These are phyloP conservation scores for Sclerospora graminicola DNA, from an alignment of 352 stramenopile genomes.

Conservation along the genomic window DNA sequence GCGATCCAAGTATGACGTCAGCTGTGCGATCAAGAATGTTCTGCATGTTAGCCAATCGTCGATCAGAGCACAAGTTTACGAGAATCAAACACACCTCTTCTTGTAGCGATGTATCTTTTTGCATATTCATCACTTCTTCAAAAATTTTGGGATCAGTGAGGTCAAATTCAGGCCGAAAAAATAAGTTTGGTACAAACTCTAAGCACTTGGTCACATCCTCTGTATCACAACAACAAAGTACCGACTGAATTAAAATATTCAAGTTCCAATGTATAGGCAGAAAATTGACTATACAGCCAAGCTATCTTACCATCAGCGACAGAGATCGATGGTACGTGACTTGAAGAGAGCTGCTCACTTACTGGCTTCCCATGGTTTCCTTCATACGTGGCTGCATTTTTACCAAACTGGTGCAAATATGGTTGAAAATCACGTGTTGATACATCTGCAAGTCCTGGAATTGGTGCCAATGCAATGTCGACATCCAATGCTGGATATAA, in stretches of 20 bases:
- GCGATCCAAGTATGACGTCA: conserved; percentile 73
- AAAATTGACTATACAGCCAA: background rate
- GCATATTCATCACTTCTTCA: conserved; percentile 73
- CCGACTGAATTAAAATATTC: background rate
- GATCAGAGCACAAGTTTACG: no score
- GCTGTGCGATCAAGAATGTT: conserved; percentile 15
- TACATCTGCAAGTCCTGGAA: conserved; percentile 49
- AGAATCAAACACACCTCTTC: conserved; percentile 37
- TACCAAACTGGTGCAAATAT: conserved; percentile 65
- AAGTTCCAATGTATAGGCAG: no score
- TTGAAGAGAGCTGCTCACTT: conserved; percentile 76
- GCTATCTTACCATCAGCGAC: conserved; percentile 50
- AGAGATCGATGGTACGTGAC: conserved; percentile 67
- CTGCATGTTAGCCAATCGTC: background rate
- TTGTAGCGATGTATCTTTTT: conserved; percentile 39
- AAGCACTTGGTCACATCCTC: conserved; percentile 79
- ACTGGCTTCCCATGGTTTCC: conserved; percentile 70
- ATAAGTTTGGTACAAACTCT: conserved; percentile 62
- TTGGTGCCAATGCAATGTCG: conserved; percentile 58
- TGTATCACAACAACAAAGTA: conserved; percentile 11
- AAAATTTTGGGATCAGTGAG: conserved; percentile 68
- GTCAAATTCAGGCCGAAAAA: conserved; percentile 71
- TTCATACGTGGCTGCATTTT: conserved; percentile 51
- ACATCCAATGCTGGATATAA: conserved; percentile 60
- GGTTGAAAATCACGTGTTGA: conserved; percentile 62